phyloP scores from a whole-genome alignment of 169 alveolate species.

The Plasmodium knowlesi region DNA sequence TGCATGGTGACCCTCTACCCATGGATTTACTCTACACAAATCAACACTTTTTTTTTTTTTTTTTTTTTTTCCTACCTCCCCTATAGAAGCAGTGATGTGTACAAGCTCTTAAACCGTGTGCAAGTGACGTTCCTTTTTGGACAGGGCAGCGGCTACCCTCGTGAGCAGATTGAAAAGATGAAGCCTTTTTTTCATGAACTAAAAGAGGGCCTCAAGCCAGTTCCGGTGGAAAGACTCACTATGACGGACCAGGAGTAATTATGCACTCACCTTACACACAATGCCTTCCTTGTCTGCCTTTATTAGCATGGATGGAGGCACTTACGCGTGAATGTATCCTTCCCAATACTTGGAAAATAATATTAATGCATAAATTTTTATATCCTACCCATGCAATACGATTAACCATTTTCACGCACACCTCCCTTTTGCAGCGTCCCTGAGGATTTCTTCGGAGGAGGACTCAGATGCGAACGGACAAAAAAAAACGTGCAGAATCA shows the following conservation, averaged over 20 bases:
- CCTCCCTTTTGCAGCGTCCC: slow-evolving; percentile 28
- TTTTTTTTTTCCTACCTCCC: background rate
- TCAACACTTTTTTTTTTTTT: background rate
- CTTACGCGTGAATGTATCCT: background rate
- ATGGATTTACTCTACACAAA: background rate
- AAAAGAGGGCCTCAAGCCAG: slow-evolving; percentile 11
- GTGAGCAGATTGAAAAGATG: slow-evolving; percentile 2
- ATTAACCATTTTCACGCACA: background rate
- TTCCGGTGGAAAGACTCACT: slow-evolving; percentile 22
- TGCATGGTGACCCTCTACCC: background rate
- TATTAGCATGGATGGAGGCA: background rate
- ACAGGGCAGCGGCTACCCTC: slow-evolving; percentile 28
- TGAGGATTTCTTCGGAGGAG: slow-evolving; percentile 50
- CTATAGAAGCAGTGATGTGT: slow-evolving; percentile 14
- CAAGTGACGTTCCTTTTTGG: slow-evolving; percentile 66
- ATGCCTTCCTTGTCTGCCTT: background rate
- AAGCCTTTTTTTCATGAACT: slow-evolving; percentile 14
- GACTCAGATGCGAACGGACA: slow-evolving; percentile 27
- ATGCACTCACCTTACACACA: background rate
- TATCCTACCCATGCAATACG: background rate
- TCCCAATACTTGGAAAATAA: background rate
- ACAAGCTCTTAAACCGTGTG: slow-evolving; percentile 40
- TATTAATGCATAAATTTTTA: background rate
- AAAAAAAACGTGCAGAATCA: background rate
- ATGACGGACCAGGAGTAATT: slow-evolving; percentile 55